These are phyloP conservation scores for Chlorella sp. DNA, from an alignment of 139 green algal species.

Conservation along the genomic window DNA sequence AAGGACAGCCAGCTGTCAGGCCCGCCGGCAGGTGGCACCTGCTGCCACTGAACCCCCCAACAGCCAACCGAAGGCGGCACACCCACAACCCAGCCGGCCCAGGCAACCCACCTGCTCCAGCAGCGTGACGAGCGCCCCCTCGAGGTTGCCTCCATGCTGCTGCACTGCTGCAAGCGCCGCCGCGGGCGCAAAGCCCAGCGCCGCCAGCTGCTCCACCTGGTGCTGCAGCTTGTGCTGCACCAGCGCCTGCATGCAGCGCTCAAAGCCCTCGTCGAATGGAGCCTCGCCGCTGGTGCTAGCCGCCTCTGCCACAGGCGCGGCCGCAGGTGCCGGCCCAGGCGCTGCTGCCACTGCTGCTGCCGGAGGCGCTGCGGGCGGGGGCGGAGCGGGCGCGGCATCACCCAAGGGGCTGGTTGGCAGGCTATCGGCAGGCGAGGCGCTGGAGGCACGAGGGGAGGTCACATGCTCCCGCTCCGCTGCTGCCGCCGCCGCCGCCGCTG, in stretches of 20 bases:
- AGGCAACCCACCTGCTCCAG: constrained; percentile 56
- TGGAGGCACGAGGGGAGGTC: no score
- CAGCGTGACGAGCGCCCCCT: constrained; percentile 62
- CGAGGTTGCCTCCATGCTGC: constrained; percentile 60
- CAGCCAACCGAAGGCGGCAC: no score
- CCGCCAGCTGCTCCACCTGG: constrained; percentile 47
- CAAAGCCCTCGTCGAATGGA: background rate
- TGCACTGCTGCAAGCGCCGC: constrained; percentile 59
- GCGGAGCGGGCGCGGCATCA: background rate
- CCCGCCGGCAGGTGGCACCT: background rate
- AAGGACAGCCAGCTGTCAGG: no score
- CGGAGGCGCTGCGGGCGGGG: background rate
- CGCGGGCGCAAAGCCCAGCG: constrained; percentile 60
- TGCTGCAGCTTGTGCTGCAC: constrained; percentile 26
- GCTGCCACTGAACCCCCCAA: no score
- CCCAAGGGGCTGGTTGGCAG: background rate
- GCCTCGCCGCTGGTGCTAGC: background rate
- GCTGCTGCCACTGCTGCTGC: background rate
- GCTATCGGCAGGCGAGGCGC: background rate
- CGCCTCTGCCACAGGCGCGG: background rate
- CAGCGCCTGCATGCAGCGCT: constrained; percentile 41
- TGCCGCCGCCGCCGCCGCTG: background rate
- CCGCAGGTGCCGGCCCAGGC: background rate
- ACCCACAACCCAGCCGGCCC: no score
- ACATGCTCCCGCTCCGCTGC: background rate